phyloP scores from a whole-genome alignment of 108 stramenopile genomes.

The Asterionellopsis glacialis region DNA sequence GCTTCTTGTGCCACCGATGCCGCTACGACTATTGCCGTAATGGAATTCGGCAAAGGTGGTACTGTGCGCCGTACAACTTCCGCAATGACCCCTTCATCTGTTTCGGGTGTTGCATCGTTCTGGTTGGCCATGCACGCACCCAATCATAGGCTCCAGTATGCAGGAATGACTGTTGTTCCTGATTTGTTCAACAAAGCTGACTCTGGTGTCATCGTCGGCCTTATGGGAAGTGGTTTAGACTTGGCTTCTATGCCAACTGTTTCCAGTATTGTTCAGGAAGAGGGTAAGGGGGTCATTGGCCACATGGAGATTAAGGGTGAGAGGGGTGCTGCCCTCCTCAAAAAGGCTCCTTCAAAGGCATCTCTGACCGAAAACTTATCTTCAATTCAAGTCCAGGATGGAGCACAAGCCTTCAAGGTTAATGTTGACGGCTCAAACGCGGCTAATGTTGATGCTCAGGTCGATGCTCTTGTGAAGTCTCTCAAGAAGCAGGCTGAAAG shows the following conservation, averaged over 20 bases:
- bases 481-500: conserved; percentile 27
- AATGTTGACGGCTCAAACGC: conserved; percentile 40
- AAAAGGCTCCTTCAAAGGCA: conserved; percentile 1
- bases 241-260: conserved; percentile 61
- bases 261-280: conserved; percentile 25
- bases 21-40: conserved; percentile 65
- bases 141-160: conserved; percentile 25
- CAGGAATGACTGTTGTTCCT: conserved; percentile 80
- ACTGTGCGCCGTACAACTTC: conserved; percentile 56
- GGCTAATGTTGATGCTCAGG: conserved; percentile 44
- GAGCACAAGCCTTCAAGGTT: conserved; percentile 49
- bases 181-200: conserved; percentile 69
- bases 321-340: conserved; percentile 22
- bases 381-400: not conserved
- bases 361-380: not conserved
- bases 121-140: conserved; percentile 56
- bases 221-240: conserved; percentile 47
- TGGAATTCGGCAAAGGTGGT: conserved; percentile 71
- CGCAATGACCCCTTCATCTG: conserved; percentile 27
- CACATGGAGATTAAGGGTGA: conserved; percentile 49
- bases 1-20: conserved; percentile 27
- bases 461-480: conserved; percentile 39
- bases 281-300: conserved; percentile 44
- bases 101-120: conserved; percentile 64
- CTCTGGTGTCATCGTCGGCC: conserved; percentile 62